These are phyloP conservation scores for Styphnolobium japonicum DNA, from an alignment of 306 rosid species.

Conservation along the genomic window DNA sequence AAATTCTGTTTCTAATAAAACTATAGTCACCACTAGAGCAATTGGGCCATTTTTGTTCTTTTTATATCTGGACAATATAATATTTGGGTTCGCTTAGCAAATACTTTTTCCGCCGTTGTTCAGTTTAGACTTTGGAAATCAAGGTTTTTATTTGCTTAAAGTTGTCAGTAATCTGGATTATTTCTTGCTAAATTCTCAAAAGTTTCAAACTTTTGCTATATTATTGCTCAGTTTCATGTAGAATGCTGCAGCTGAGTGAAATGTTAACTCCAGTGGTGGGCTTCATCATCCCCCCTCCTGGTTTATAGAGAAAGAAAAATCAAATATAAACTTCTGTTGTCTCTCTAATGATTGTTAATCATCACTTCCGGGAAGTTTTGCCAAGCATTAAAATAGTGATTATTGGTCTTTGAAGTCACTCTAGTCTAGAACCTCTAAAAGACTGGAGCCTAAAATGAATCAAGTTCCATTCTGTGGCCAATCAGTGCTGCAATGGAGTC, in stretches of 20 bases:
- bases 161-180: not conserved
- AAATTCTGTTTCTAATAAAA: not conserved
- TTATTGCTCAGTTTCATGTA: not conserved
- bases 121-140: not conserved
- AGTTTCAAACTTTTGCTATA: not conserved
- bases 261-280: too few species aligned
- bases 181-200: not conserved
- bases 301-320: not conserved
- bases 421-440: conserved; percentile 4
- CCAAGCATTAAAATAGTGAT: too few species aligned
- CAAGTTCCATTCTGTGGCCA: not conserved
- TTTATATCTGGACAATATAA: not conserved
- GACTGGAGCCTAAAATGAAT: not conserved
- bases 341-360: not conserved
- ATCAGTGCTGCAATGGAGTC: not conserved
- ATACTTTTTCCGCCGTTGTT: not conserved
- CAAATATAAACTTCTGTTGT: not conserved
- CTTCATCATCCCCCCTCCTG: too few species aligned
- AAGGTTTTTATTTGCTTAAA: not conserved
- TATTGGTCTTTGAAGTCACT: not conserved
- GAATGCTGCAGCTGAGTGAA: not conserved
- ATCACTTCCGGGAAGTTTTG: not conserved
- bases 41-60: not conserved
- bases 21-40: conserved; percentile 5
- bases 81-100: conserved; percentile 8